A percentile compares a stretch with the other conserved stretches of the same genome.
Evolutionary conservation across 202 grass and related monocot genomes (phyloP).

Genomic region (Saccharum hybrid): DNA sequence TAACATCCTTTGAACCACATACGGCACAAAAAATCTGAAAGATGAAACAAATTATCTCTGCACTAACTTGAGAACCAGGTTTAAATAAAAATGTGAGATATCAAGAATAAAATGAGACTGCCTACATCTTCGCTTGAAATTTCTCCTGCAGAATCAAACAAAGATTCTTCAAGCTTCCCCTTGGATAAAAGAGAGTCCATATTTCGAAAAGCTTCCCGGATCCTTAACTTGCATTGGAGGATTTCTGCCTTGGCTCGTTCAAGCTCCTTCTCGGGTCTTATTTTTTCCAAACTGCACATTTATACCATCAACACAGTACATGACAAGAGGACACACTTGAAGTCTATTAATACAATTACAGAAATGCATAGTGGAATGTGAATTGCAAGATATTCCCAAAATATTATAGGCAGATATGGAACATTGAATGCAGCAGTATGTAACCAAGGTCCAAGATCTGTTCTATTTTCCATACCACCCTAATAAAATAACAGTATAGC

Average conservation of each 20-base stretch:
- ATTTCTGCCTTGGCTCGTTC: slow-evolving; percentile 93
- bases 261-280: slow-evolving; percentile 98
- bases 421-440: background rate
- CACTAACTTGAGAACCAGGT: background rate
- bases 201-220: slow-evolving; percentile 76
- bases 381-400: background rate
- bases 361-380: slow-evolving; percentile 27
- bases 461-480: background rate
- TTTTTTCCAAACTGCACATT: slow-evolving; percentile 83
- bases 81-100: slow-evolving; percentile 33
- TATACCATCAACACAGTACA: slow-evolving; percentile 30
- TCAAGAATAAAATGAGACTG: slow-evolving; percentile 41
- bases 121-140: slow-evolving; percentile 94
- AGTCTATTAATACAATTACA: slow-evolving; percentile 17
- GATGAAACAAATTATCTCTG: slow-evolving; percentile 34
- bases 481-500: background rate
- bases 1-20: slow-evolving; percentile 75
- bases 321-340: slow-evolving; percentile 10
- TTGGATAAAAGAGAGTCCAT: slow-evolving; percentile 65
- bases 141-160: slow-evolving; percentile 88
- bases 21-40: slow-evolving; percentile 97
- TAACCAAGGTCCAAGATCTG: background rate
- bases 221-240: slow-evolving; percentile 83
- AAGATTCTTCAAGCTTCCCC: slow-evolving; percentile 78
- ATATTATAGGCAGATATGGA: slow-evolving; percentile 11